Evolutionary conservation across 2,329 filamentous ascomycete species (phyloP), one percentile per base, ranked within the genome.

Genomic region (Pleochaeta shiraiana): DNA sequence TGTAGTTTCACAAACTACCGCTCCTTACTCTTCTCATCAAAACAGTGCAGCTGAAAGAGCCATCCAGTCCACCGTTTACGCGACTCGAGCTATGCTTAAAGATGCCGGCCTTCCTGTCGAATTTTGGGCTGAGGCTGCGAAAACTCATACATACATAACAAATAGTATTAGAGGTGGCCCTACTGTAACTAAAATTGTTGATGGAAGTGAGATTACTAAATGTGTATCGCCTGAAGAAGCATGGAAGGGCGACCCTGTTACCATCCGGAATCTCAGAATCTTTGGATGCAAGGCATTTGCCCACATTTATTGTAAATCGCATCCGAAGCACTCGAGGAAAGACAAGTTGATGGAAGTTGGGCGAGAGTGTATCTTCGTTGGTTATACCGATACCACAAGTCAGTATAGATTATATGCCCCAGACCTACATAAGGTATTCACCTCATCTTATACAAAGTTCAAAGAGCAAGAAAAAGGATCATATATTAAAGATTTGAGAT

Each of bases 201-300:
- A 43, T 43, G 37, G 9, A 12, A 43, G 2, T 43, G n/a, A 3
- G 37, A 43, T 43, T 12, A 43, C 37, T 14, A 43, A 43, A 43
- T 11, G 9, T 43, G 2, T 43, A 3, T 53, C 24, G 3, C 47
- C 19, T 4, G 24, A 53, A 53, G 47, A 53, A 24, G 47, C 47
- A n/a, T 53, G n/a, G 47, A 53, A 14, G 12, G 24, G 12, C 12
- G 24, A 6, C 2, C 47, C 47, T 24, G 47, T 53, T 12, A 6
- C 47, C 12, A 6, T 53, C 47, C 2, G 47, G 12, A 16, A 53
- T 28, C 12, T 53, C 24, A 24, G 19, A 57, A 28, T 57, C n/a
- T 57, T 31, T 30, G 53, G 53, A 57, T 28, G 53, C 53, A 57
- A 57, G 12, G 53, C 24, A 57, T 57, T 57, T 16, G 53, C 53